A percentile compares a stretch with the other conserved stretches of the same genome.
These are phyloP conservation scores for Periconia sp. DNA, from an alignment of 2,329 filamentous ascomycete genomes.

Conservation along the genomic window DNA sequence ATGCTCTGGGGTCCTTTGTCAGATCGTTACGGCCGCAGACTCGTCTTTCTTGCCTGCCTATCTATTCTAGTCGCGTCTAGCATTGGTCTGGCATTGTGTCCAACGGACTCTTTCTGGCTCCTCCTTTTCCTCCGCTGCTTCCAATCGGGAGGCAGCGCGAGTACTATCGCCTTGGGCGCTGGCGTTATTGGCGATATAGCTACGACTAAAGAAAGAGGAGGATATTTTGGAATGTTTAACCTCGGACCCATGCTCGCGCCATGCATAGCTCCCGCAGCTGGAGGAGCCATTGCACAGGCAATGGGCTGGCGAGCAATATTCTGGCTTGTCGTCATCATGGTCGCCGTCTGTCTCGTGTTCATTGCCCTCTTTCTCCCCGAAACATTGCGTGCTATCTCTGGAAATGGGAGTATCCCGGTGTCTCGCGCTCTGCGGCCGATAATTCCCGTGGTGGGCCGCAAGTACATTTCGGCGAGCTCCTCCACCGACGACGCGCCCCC, in stretches of 20 bases:
- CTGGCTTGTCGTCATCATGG: constrained; percentile 45
- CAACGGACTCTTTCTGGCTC: constrained; percentile 34
- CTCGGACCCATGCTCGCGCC: constrained; percentile 46
- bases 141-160: constrained; percentile 44
- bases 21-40: constrained; percentile 54
- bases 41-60: constrained; percentile 51
- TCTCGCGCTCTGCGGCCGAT: constrained; percentile 22
- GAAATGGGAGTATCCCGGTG: constrained; percentile 36
- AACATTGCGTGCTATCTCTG: constrained; percentile 46
- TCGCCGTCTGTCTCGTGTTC: constrained; percentile 36
- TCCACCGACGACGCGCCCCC: constrained; percentile 11
- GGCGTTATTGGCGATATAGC: constrained; percentile 74
- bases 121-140: constrained; percentile 38
- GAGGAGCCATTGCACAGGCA: constrained; percentile 36
- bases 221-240: constrained; percentile 69
- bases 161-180: constrained; percentile 60
- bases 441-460: constrained; percentile 21
- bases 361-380: constrained; percentile 45
- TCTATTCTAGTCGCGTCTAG: constrained; percentile 35
- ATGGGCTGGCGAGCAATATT: constrained; percentile 42
- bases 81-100: constrained; percentile 38
- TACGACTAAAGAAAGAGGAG: constrained; percentile 68
- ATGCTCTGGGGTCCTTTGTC: constrained; percentile 55
- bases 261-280: constrained; percentile 34
- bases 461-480: neutral